Base-by-base conservation (phyloP, 2,329 filamentous ascomycete species). In the Zymoseptoria crescenta region DNA sequence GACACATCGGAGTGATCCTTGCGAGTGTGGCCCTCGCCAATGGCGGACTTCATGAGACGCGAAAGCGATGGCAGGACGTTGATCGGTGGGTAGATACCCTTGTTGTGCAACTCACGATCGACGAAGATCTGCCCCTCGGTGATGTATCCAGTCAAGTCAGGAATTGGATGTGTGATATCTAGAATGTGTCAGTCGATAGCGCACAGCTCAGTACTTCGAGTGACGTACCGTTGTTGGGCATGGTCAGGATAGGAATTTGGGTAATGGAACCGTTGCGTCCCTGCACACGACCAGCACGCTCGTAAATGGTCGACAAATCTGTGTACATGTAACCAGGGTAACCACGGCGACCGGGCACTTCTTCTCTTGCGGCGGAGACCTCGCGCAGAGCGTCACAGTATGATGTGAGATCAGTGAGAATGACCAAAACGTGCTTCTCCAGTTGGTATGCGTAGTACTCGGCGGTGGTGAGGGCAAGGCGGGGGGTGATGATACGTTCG, bases 311-410 rank as follows among this genome's bases (percentile, higher is more conserved):
- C 61, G 94, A 96, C 86, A 99, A 89, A 85, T 99, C 95, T 68
- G 94, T 99, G 83, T 99, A 99, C 94, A 99, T 99, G 84, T 99
- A 99, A 89, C 94, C 94, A 56, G 94, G 94, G 81, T 94, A 99
- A 84, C 94, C 94, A 86, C 94, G 93, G 76, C 94, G 93, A 83
- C 94, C 94, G 49, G 94, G 94, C 50, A 99, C 94, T 86, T 99
- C 94, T 83, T 99, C 94, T 80, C 94, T 86, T 56, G 94, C 94
- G 57, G 94, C 93, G 13, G 94, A 99, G 55, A 99, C 94, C 79
- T 99, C 94, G 84, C 94, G 94, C 66, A 99, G 87, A 66, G 94
- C 95, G 76, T 99, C 94, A 76, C 95, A 99, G 83, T 99, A 99
- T 54, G 94, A 91, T 1, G 94, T 94, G 69, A 99, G 80, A 83